These are phyloP conservation scores for Entomortierella beljakovae DNA, from an alignment of 192 early-diverging fungal species.

Conservation along the genomic window DNA sequence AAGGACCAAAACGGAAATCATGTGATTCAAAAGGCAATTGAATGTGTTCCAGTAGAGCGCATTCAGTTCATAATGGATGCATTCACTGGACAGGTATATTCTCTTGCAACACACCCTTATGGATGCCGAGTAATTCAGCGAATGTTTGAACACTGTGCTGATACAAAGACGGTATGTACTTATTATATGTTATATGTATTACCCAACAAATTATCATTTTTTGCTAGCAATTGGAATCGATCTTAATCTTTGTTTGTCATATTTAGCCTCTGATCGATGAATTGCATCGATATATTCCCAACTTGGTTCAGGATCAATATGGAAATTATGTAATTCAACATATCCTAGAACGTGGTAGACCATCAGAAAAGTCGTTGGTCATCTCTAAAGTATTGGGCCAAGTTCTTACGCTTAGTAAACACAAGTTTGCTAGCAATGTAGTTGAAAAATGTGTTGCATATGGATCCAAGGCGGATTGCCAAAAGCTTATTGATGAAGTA, in stretches of 20 bases:
- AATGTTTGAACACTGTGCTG: constrained; percentile 99
- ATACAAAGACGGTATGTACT: constrained; percentile 74
- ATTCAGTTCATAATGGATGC: constrained; percentile 98
- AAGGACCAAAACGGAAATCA: constrained; percentile 99
- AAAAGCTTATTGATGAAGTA: constrained; percentile 94
- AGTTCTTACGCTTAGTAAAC: constrained; percentile 92
- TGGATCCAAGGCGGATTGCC: constrained; percentile 88
- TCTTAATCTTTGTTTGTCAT: not conserved
- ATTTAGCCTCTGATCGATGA: constrained; percentile 92
- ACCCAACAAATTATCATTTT: not conserved
- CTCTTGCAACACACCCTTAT: constrained; percentile 97
- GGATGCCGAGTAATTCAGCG: constrained; percentile 99
- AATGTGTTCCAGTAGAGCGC: constrained; percentile 92
- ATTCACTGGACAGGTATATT: constrained; percentile 97
- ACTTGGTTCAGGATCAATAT: constrained; percentile 98
- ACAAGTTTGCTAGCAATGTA: constrained; percentile 99
- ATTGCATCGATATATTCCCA: constrained; percentile 90
- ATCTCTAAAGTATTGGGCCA: constrained; percentile 94
- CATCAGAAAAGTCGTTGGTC: constrained; percentile 87
- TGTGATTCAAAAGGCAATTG: constrained; percentile 99
- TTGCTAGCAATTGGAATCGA: not conserved
- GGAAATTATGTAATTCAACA: constrained; percentile 99
- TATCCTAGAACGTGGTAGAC: constrained; percentile 93
- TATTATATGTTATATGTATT: not conserved
- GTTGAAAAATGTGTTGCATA: constrained; percentile 98